A percentile compares a stretch with the other conserved stretches of the same genome.
Conservation (phyloP, 306 rosid species). For the Hippophae rhamnoides region DNA sequence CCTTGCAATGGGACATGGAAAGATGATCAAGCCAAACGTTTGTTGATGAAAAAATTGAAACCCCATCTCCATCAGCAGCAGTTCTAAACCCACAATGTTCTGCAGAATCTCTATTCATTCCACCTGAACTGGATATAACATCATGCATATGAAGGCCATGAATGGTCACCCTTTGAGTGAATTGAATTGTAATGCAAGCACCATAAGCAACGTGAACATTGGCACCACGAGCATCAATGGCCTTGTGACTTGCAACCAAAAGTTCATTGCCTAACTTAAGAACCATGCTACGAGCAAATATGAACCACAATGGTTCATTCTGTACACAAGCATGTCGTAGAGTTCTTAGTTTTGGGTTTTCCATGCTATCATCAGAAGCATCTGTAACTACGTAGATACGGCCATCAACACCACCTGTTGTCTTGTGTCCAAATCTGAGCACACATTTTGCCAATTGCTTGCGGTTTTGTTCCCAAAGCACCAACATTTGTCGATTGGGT, state of each 20-base stretch:
- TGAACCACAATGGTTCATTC: conserved; percentile 58
- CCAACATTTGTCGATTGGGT: conserved; percentile 83
- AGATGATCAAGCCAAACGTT: conserved; percentile 77
- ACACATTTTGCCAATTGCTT: conserved; percentile 46
- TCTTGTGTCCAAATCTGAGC: conserved; percentile 51
- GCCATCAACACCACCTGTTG: conserved; percentile 56
- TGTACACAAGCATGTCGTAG: conserved; percentile 61
- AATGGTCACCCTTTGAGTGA: conserved; percentile 49
- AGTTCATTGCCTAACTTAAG: conserved; percentile 52
- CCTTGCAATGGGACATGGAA: conserved; percentile 47
- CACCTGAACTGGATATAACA: conserved; percentile 34
- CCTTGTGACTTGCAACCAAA: conserved; percentile 44
- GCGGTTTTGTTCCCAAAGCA: conserved; percentile 60
- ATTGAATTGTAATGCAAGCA: conserved; percentile 64
- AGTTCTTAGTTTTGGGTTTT: conserved; percentile 48
- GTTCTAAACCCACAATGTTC: conserved; percentile 49
- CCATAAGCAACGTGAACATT: conserved; percentile 41
- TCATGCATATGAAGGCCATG: conserved; percentile 42
- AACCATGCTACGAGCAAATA: conserved; percentile 41
- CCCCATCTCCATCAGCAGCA: conserved; percentile 67
- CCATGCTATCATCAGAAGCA: conserved; percentile 43
- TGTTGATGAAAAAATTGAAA: conserved; percentile 62
- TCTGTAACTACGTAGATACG: conserved; percentile 42
- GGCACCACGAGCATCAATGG: conserved; percentile 70
- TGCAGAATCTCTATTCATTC: conserved; percentile 38